Evolutionary conservation across 768 basidiomycete genomes (phyloP), one percentile per base, ranked within the genome.

Genomic region (Trametes gibbosa): DNA sequence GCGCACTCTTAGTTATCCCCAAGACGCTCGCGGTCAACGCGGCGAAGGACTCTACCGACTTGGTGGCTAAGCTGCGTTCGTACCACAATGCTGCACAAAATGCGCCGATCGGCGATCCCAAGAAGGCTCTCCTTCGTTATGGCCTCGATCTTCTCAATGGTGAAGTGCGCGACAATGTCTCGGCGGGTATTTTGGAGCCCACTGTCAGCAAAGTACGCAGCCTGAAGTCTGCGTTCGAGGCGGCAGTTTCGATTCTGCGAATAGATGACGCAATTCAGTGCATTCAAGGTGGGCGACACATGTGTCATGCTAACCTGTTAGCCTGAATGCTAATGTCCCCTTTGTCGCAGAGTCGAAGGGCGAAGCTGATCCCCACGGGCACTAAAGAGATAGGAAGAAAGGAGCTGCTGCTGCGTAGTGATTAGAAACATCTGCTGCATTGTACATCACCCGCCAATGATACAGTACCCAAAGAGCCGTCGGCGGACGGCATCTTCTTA

Each of bases 41-140:
- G 41, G 97, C 97, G 40, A 98, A 98, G 69, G 97, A 99, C 71
- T 94, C 95, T 37, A 98, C 96, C 1, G 93, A 98, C 56, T 84
- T 99, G 19, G 94, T 99, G 39, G 95, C 97, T 21, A 98, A 98
- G 75, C 79, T 99, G 49, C 89, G 97, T 50, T 89, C 95, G 10
- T 98, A 95, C 76, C 97, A 99, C 78, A 95, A 95, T 66, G 90
- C 93, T 45, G 95, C 95, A 3, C 96, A 97, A 75, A 95, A 89
- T 65, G 96, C 94, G 2, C 87, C 92, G 2, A 81, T 78, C 0
- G 90, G 91, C 40, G 97, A 98, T 74, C 90, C 93, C 16, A 96
- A 95, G 76, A 92, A 97, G 73, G 84, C 76, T 5, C 79, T 98
- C 39, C 75, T 95, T 73, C 90, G 92, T 60, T 98, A 97, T 73